Base-by-base conservation (phyloP, 371 early-diverging fungal species). In the Funneliformis caledonium region DNA sequence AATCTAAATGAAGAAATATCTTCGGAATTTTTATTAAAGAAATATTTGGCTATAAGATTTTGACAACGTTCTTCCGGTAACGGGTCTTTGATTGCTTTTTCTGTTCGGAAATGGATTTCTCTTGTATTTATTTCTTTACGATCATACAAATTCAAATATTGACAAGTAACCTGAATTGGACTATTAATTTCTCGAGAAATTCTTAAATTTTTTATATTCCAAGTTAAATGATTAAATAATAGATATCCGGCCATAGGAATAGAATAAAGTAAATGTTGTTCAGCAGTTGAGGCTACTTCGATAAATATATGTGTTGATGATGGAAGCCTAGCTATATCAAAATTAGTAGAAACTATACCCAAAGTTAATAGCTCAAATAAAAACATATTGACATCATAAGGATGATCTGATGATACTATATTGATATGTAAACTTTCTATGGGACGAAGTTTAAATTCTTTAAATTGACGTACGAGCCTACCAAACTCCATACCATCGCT, bases 1-100 rank as follows among this genome's bases (percentile, higher is more conserved):
- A 80, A 80, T 6, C 80, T 50, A 64, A 33, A 80, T n/a, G 80
- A 80, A 12, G 52, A 9, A 19, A 80, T n/a, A 43, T 14, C 76
- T n/a, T n/a, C 72, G 5, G 42, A 10, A 14, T 72, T 69, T 14
- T 47, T 50, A 5, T 69, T 19, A 5, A 80, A 72, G n/a, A 80
- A 80, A 48, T 80, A 80, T n/a, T 80, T 69, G 14, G 26, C 42
- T 26, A 80, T 33, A 26, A 80, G 47, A 10, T 37, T 59, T 9
- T 33, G 68, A 52, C 80, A 80, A 7, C 80, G 75, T 1, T 52
- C 4, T 37, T 19, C 7, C 7, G 22, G 2, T 48, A 72, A 42
- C 8, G 31, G 52, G 4, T 72, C 19, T 42, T 31, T 48, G 6
- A 78, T 26, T 48, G 22, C 72, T 14, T 69, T 12, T 1, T 33